Percentiles rank a stretch among this genome's conserved stretches.
Evolutionary conservation across 331 rosid species (phyloP).

Genomic region (Quercus tomentella): DNA sequence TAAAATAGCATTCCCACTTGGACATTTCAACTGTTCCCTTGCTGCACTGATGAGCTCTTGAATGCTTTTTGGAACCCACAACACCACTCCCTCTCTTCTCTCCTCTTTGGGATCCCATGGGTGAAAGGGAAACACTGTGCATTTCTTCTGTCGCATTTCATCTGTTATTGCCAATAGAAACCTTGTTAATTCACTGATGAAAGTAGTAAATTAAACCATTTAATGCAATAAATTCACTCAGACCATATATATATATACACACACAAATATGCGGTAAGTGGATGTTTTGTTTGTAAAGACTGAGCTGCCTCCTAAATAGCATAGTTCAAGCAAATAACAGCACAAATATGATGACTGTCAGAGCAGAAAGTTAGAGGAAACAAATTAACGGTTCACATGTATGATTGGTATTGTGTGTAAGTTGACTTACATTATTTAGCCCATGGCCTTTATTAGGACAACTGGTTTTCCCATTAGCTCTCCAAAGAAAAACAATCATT

Average conservation of each 20-base stretch:
- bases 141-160: conserved; percentile 20
- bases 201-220: not conserved
- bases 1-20: conserved; percentile 14
- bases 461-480: not conserved
- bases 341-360: not conserved
- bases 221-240: not conserved
- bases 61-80: conserved; percentile 37
- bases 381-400: not conserved
- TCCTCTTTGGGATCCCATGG: conserved; percentile 26
- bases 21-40: conserved; percentile 8
- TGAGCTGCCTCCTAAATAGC: too few species aligned
- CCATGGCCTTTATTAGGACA: not conserved
- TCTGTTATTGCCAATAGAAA: not conserved
- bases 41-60: conserved; percentile 27
- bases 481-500: not conserved
- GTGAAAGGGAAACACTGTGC: conserved; percentile 38
- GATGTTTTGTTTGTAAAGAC: not conserved
- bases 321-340: too few species aligned
- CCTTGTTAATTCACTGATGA: not conserved
- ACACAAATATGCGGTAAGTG: not conserved
- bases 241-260: not conserved
- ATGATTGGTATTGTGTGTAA: not conserved
- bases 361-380: not conserved
- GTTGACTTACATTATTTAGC: not conserved
- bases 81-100: conserved; percentile 23